Conservation (phyloP, 108 stramenopile species). For the Nitzschia sp. region DNA sequence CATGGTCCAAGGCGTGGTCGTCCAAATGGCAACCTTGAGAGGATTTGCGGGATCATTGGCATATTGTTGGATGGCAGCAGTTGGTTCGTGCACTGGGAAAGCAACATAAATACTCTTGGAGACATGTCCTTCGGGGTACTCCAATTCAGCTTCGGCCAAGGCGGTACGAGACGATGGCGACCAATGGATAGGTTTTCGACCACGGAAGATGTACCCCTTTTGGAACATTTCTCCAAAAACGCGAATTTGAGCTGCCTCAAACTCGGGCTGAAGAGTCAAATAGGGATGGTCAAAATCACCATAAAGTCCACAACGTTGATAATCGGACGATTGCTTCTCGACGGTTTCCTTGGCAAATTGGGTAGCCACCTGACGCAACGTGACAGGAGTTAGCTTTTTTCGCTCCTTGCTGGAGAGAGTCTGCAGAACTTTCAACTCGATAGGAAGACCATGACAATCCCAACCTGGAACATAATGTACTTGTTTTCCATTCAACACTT, state of each 20-base stretch:
- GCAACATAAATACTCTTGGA: conserved; percentile 92
- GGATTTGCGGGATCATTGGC: conserved; percentile 45
- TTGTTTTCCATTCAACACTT: conserved; percentile 90
- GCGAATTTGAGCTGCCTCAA: conserved; percentile 95
- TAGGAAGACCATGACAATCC: conserved; percentile 99
- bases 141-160: conserved; percentile 97
- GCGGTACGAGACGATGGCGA: conserved; percentile 95
- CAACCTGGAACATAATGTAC: conserved; percentile 99
- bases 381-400: conserved; percentile 72
- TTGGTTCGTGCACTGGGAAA: conserved; percentile 72
- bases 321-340: conserved; percentile 78
- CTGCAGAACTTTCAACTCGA: conserved; percentile 98
- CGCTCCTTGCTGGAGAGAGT: conserved; percentile 86
- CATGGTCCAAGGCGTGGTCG: conserved; percentile 93
- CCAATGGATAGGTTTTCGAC: conserved; percentile 98
- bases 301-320: conserved; percentile 94
- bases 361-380: conserved; percentile 86
- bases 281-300: conserved; percentile 97
- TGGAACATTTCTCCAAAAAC: conserved; percentile 97
- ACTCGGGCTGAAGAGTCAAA: conserved; percentile 92
- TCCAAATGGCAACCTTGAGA: conserved; percentile 88
- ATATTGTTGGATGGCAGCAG: conserved; percentile 55
- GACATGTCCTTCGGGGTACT: conserved; percentile 93
- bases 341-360: conserved; percentile 91
- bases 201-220: conserved; percentile 94